Percentiles rank a stretch among this genome's conserved stretches.
These are phyloP conservation scores for Fagopyrum tataricum DNA, from an alignment of 148 eudicot species.

Conservation along the genomic window DNA sequence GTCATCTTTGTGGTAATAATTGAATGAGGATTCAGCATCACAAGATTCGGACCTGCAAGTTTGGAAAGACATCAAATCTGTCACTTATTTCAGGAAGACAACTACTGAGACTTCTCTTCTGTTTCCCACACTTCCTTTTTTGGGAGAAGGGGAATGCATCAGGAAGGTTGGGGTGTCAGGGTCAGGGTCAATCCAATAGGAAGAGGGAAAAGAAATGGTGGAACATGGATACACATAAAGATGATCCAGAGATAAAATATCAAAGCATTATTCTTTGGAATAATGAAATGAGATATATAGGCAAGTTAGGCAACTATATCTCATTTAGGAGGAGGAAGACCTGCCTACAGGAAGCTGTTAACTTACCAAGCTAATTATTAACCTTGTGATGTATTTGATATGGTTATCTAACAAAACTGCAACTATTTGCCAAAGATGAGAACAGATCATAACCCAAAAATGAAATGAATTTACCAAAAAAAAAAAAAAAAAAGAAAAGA, in stretches of 20 bases:
- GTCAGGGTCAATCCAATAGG: too few species aligned
- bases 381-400: too few species aligned
- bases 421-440: background rate
- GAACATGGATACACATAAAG: background rate
- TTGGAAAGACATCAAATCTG: background rate
- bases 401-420: too few species aligned
- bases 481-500: too few species aligned
- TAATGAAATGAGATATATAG: background rate
- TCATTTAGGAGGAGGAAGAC: background rate
- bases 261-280: background rate
- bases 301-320: background rate
- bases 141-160: too few species aligned
- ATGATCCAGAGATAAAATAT: background rate
- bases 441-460: background rate
- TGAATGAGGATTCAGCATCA: slow-evolving; percentile 41
- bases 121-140: too few species aligned
- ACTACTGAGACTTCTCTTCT: slow-evolving; percentile 2
- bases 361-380: background rate
- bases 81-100: background rate
- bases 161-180: too few species aligned
- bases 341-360: background rate
- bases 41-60: slow-evolving; percentile 65
- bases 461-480: background rate
- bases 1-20: slow-evolving; percentile 64
- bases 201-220: background rate